A percentile compares a stretch with the other conserved stretches of the same genome.
These are phyloP conservation scores for Colletotrichum lupini DNA, from an alignment of 2,329 filamentous ascomycete species.

Conservation along the genomic window DNA sequence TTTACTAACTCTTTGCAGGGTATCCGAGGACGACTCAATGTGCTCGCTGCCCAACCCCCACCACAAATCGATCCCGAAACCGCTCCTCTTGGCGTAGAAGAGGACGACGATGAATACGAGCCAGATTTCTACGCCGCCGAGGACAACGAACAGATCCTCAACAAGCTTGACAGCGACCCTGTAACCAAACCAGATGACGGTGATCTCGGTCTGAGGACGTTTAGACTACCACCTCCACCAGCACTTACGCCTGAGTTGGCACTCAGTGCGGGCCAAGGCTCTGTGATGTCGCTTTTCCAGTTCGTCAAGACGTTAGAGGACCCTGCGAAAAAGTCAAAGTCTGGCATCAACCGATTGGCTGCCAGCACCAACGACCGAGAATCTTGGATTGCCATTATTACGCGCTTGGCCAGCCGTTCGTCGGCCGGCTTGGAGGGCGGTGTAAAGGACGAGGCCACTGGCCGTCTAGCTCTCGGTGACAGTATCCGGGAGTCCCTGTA, in stretches of 20 bases:
- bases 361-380: constrained; percentile 87
- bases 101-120: constrained; percentile 89
- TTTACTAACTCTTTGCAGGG: constrained; percentile 49
- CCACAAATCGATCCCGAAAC: constrained; percentile 66
- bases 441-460: constrained; percentile 68
- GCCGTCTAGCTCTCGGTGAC: constrained; percentile 65
- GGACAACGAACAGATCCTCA: constrained; percentile 80
- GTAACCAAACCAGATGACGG: constrained; percentile 60
- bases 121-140: constrained; percentile 85
- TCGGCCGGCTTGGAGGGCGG: constrained; percentile 75
- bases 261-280: constrained; percentile 78
- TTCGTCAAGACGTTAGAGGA: constrained; percentile 82
- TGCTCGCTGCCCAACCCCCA: constrained; percentile 57
- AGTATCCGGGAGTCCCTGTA: constrained; percentile 85
- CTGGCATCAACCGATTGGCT: constrained; percentile 85
- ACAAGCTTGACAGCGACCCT: constrained; percentile 75
- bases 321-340: constrained; percentile 68
- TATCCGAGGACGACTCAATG: constrained; percentile 61
- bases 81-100: constrained; percentile 72
- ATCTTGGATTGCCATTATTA: constrained; percentile 90
- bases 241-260: constrained; percentile 78
- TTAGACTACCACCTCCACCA: constrained; percentile 82
- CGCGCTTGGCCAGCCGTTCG: constrained; percentile 84
- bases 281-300: constrained; percentile 80
- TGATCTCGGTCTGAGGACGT: constrained; percentile 76